Base-by-base conservation (phyloP, 306 rosid species). In the Cucumis cinereus region DNA sequence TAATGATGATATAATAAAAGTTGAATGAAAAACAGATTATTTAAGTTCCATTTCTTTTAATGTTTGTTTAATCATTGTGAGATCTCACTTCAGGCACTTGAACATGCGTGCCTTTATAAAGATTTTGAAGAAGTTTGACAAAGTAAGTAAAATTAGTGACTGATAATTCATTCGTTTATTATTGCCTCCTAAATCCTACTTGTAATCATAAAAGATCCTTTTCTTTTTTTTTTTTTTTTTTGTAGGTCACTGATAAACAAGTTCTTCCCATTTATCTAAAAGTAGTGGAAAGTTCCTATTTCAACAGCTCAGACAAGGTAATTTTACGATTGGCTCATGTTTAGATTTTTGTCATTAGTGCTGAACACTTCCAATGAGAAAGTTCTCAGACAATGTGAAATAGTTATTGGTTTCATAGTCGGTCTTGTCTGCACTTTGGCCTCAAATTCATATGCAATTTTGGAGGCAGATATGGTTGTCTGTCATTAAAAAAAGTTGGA, bases 291-390 rank as follows among this genome's bases (percentile, higher is more conserved):
- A 92, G 88, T 80, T 92, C 99, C 41, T 95, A 92, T 78, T 95
- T 92, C 91, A 90, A 90, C 87, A 86, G 93, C 81, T 95, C 99
- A 33, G 92, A 95, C 86, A 92, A 90, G 99, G 99, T 90, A 90
- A 81, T 36, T 68, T 68, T 73, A 66, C 74, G 77, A 83, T 76
- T 72, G 59, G 81, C 85, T 85, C 85, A 77, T 83, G 84, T 76
- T 83, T 77, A 76, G 58, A 68, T 81, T 85, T 83, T 81, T 81
- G 89, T 84, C 90, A 87, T 85, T 40, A 85, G n/a, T 16, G 23
- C 82, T 24, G 7, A 79, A 80, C 78, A 73, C 57, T 75, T 88
- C 78, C 76, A 77, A 70, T 77, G 62, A 77, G 79, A 84, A 77
- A 45, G 66, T 60, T 85, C 77, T 75, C 83, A 83, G 96, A 94